A percentile compares a stretch with the other conserved stretches of the same genome.
These are phyloP conservation scores for Macadamia tetraphylla DNA, from an alignment of 164 flowering plant genomes.

Conservation along the genomic window DNA sequence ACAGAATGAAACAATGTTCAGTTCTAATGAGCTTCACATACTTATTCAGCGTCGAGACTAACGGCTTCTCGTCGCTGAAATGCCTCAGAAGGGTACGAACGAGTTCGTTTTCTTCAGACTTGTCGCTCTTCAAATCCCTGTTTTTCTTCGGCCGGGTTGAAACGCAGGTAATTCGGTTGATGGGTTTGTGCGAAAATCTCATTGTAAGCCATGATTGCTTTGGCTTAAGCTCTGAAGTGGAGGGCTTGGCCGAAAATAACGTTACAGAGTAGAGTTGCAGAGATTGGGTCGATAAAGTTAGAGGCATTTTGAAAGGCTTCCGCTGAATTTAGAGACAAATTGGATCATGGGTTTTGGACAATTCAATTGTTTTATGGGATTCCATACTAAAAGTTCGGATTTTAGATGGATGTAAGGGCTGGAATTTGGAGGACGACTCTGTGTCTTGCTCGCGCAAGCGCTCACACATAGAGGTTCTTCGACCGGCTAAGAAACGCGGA, in stretches of 20 bases:
- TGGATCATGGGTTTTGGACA: too few species aligned
- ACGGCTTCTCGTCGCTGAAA: constrained; percentile 45
- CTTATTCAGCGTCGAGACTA: constrained; percentile 53
- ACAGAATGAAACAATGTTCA: constrained; percentile 83
- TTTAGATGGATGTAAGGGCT: too few species aligned
- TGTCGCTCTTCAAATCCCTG: constrained; percentile 16
- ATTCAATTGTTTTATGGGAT: too few species aligned
- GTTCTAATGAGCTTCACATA: constrained; percentile 64
- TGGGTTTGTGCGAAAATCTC: not conserved
- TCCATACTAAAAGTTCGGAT: too few species aligned
- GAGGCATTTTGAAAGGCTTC: constrained; percentile 1
- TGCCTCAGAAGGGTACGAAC: constrained; percentile 47
- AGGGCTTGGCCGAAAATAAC: constrained; percentile 1
- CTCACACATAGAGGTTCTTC: too few species aligned
- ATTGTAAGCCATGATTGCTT: constrained; percentile 5
- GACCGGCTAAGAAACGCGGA: too few species aligned
- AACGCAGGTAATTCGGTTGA: constrained; percentile 13
- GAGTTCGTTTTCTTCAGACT: constrained; percentile 45
- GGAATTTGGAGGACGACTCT: too few species aligned
- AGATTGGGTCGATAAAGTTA: not conserved
- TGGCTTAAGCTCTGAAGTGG: not conserved
- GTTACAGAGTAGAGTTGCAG: constrained; percentile 3
- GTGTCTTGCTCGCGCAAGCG: too few species aligned
- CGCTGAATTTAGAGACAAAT: too few species aligned
- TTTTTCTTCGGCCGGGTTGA: constrained; percentile 33